Evolutionary conservation across 345 rosid species (phyloP), one percentile per base, ranked within the genome.

Genomic region (Pistacia atlantica): DNA sequence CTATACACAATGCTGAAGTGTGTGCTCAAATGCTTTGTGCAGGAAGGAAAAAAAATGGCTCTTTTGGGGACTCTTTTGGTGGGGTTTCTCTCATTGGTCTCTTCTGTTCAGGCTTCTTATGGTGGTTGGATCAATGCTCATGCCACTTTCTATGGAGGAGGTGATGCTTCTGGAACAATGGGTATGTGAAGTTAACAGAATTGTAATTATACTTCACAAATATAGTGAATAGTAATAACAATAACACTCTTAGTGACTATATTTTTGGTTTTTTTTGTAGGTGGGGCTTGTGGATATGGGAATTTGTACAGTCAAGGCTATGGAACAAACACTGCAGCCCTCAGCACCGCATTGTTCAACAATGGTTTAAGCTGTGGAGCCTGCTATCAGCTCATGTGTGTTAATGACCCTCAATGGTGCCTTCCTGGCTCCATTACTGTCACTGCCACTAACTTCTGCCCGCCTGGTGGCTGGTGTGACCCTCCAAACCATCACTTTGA

Each of bases 121-220:
- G 93, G 91, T 64, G 86, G 88, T 18, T 91, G 96, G 96, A 84
- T 48, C 37, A 86, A 84, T 74, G 96, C 93, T 75, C 96, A 86
- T 80, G 96, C 96, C 68, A 91, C 96, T 60, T 91, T 91, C 80
- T 90, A 90, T 71, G 96, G 96, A 8, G 92, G 92, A 3, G 91
- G 91, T 59, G 96, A 91, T 80, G 96, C 96, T 74, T 91, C 96
- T 46, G 96, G 96, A n/a, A 91, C 96, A 42, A 91, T 89, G 93
- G 96, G 96, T 89, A 84, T 14, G 81, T 48, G 0, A 69, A 54
- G 3, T 18, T 52, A 4, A 8, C 37, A 20, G 5, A 25, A 11
- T 17, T 25, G 55, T 22, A 35, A 14, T 33, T 51, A 11, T 49
- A 49, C 54, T 49, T 49, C 10, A 49, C 8, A 9, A 9, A 49